Evolutionary conservation across 495 filamentous ascomycete genomes (phyloP), one percentile per base, ranked within the genome.

Genomic region (Lophiotrema nucula): DNA sequence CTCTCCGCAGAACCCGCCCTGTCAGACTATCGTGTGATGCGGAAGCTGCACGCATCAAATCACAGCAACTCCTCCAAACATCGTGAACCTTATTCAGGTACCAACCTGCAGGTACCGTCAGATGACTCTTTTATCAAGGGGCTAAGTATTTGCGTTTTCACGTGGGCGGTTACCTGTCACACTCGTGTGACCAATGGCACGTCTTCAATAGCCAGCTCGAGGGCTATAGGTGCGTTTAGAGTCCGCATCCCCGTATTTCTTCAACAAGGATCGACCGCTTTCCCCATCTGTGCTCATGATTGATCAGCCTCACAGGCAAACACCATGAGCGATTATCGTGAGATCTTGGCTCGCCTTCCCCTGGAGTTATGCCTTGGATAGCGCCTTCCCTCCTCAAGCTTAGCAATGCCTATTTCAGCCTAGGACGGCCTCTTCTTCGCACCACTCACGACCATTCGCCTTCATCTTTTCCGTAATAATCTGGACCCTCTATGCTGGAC

Each of bases 121-220:
- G 31, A 25, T 46, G 56, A 51, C 37, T 37, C 35, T 18, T 13
- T 16, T 11, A n/a, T 27, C 21, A 44, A 52, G 47, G 35, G 23
- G 19, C 26, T 10, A 10, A 13, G 46, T 45, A 27, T 19, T 18
- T 42, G 18, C 21, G 21, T 4, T 39, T 23, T 58, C 16, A 50
- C 18, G 13, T 23, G 6, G 54, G 54, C 54, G 54, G 45, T 21
- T 58, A 43, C 26, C 6, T 2, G 46, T 42, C 45, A 55, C 25
- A 25, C 19, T 13, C 11, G 15, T 1, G 15, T 23, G 21, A 16
- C 54, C 31, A 59, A 59, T 59, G 13, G 24, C 10, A 26, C 12
- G 23, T 18, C n/a, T 8, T 23, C 3, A 44, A 21, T 38, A 4
- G 38, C 18, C 8, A 39, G 21, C 33, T 46, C 10, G 12, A 52